Base-by-base conservation (phyloP, 2,329 filamentous ascomycete species). In the Colletotrichum chrysophilum region DNA sequence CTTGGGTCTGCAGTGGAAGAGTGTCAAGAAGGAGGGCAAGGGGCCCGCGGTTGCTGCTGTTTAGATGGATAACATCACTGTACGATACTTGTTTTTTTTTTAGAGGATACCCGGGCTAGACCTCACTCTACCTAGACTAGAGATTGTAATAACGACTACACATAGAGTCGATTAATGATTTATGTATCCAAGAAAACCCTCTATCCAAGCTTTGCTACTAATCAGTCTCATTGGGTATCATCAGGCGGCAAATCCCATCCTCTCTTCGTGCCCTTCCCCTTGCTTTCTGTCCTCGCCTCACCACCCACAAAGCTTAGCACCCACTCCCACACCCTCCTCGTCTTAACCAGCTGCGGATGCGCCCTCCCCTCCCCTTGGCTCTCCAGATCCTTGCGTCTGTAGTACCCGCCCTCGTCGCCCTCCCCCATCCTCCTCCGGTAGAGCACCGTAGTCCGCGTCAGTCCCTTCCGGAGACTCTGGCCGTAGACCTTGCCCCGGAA, bases 401-500 rank as follows among this genome's bases (percentile, higher is more conserved):
- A 95, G 52, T 91, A 85, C 0, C 93, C 93, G 5, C 86, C 88
- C 74, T 80, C 82, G 81, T 90, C 92, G 48, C 81, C 88, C 78
- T 85, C 86, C 74, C 90, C 89, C 10, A 90, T 81, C 75, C 85
- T 88, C 71, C 87, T 85, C 26, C 91, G 88, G 79, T 91, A 91
- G 21, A 97, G 84, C 58, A 97, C 84, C 77, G 93, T 89, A 30
- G 96, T 86, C 76, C 89, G 91, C 5, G 95, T 96, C 79, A 94
- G 89, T 9, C 92, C 91, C 77, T 90, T 91, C 32, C 94, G 91
- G 77, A 98, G 85, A 80, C 94, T 97, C 82, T 97, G 94, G 0
- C 96, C 96, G 79, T 97, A 96, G 1, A 98, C 96, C 79, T 91
- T 93, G 62, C 92, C 91, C 67, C 90, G 90, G 82, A 96, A 98